These are phyloP conservation scores for Taiozyma sp. DNA, from an alignment of 1,139 yeast species.

Conservation along the genomic window DNA sequence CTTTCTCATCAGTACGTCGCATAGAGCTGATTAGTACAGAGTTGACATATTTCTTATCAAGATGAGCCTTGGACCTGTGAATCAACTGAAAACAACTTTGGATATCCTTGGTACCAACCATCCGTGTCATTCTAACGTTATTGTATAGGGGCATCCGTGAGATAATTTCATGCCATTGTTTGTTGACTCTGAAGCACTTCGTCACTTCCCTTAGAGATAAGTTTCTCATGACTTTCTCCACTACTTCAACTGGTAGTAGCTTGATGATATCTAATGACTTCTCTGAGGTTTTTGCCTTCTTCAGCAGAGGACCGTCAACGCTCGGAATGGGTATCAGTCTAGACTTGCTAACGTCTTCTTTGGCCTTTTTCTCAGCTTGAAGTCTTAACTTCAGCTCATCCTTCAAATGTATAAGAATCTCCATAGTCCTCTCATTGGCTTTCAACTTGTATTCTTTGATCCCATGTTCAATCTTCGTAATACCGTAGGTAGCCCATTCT, in stretches of 20 bases:
- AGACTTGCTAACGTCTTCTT: not conserved
- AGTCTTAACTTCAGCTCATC: constrained; percentile 1
- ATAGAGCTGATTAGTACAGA: constrained; percentile 9
- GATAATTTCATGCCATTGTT: constrained; percentile 14
- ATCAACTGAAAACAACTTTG: constrained; percentile 13
- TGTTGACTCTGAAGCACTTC: constrained; percentile 11
- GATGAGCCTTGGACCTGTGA: constrained; percentile 5
- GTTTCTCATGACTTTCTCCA: constrained; percentile 5
- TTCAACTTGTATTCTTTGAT: constrained; percentile 19
- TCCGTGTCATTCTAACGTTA: constrained; percentile 7
- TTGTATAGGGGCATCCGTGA: constrained; percentile 13
- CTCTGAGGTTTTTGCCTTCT: constrained; percentile 31
- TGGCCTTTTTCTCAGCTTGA: not conserved
- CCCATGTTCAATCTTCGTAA: constrained; percentile 25
- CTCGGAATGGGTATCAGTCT: not conserved
- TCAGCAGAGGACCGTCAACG: constrained; percentile 3
- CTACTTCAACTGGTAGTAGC: constrained; percentile 16
- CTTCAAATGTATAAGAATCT: constrained; percentile 14
- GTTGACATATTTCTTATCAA: constrained; percentile 2
- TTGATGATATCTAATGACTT: constrained; percentile 25
- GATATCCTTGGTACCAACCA: constrained; percentile 12
- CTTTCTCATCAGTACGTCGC: constrained; percentile 17
- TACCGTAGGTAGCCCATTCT: constrained; percentile 29
- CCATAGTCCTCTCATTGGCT: constrained; percentile 16
- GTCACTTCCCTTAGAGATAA: constrained; percentile 9